Conservation (phyloP, 345 rosid genomes). For the Carallia brachiata region DNA sequence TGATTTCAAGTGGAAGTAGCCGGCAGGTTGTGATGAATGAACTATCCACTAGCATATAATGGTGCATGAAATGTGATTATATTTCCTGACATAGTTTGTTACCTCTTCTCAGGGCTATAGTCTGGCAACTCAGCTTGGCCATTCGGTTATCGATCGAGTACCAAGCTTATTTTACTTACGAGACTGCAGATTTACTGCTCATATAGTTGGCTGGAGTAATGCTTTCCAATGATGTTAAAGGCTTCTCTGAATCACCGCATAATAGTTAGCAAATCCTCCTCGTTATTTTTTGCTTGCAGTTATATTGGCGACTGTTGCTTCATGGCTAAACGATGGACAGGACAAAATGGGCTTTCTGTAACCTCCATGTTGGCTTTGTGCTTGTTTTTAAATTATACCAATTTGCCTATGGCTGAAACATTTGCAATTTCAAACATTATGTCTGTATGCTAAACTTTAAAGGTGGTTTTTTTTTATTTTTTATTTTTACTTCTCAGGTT, state of each 20-base stretch:
- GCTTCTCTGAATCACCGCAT: not conserved
- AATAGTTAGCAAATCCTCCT: not conserved
- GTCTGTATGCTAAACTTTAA: not conserved
- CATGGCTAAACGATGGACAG: no score
- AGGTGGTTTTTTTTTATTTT: not conserved
- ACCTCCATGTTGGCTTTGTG: no score
- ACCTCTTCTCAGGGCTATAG: conserved; percentile 52
- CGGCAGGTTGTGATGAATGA: conserved; percentile 51
- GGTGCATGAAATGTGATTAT: not conserved
- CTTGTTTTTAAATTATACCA: no score
- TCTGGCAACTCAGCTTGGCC: conserved; percentile 78
- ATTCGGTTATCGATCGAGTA: conserved; percentile 77
- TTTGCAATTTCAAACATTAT: no score
- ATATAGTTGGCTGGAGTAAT: conserved; percentile 77
- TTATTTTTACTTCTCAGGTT: conserved; percentile 39
- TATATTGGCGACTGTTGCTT: not conserved
- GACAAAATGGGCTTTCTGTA: no score
- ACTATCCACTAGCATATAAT: conserved; percentile 11
- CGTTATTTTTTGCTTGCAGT: not conserved
- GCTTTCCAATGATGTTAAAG: conserved; percentile 13
- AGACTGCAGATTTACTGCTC: conserved; percentile 60
- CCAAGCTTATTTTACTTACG: conserved; percentile 87
- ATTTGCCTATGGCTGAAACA: no score
- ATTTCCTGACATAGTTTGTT: conserved; percentile 10
- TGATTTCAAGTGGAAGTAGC: conserved; percentile 88